Conservation (phyloP, 805 yeast species). For the Starmerella bombicola region DNA sequence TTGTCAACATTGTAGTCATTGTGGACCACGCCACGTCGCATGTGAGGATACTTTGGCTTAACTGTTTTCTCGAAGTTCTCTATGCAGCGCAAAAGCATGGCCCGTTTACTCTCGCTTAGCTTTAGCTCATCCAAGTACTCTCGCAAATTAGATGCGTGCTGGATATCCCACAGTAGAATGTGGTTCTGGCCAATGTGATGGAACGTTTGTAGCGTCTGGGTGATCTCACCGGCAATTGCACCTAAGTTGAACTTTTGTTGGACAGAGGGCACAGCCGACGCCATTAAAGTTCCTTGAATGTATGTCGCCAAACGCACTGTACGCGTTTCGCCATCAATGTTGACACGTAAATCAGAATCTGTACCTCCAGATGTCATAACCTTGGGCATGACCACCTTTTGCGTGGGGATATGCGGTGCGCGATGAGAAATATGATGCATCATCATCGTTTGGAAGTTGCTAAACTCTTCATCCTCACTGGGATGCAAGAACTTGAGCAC, state of each 20-base stretch:
- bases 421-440: conserved; percentile 2
- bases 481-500: conserved; percentile 15
- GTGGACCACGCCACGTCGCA: conserved; percentile 15
- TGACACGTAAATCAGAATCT: not conserved
- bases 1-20: conserved; percentile 13
- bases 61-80: conserved; percentile 5
- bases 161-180: conserved; percentile 13
- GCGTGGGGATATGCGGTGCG: conserved; percentile 11
- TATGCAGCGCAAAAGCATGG: not conserved
- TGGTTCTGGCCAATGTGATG: conserved; percentile 11
- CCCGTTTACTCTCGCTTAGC: not conserved
- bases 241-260: conserved; percentile 8
- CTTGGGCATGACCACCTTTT: conserved; percentile 2
- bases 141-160: conserved; percentile 9
- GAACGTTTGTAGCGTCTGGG: conserved; percentile 6
- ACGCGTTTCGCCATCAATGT: conserved; percentile 1
- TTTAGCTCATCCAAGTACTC: conserved; percentile 1
- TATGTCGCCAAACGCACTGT: conserved; percentile 8
- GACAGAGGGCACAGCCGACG: not conserved
- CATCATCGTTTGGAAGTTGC: conserved; percentile 8
- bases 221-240: conserved; percentile 5
- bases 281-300: conserved; percentile 6
- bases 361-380: not conserved
- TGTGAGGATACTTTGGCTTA: conserved; percentile 8
- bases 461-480: conserved; percentile 11